Evolutionary conservation across 2,329 filamentous ascomycete genomes (phyloP).

Genomic region (Neurospora crassa): DNA sequence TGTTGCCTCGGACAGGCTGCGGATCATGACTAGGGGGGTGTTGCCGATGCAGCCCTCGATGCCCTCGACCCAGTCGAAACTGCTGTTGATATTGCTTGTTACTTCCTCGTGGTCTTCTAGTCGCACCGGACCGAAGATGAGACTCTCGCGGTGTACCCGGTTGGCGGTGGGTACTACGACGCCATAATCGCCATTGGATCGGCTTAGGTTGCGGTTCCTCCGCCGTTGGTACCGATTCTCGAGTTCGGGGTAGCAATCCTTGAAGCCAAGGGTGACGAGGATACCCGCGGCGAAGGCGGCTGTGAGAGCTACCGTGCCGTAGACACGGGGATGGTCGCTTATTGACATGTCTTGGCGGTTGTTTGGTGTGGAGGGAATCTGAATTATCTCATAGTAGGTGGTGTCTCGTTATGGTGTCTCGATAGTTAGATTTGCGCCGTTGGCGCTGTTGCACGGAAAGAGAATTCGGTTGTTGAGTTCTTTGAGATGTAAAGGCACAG

Average conservation of each 20-base stretch:
- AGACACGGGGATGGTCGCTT: slow-evolving; percentile 50
- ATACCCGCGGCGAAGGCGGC: slow-evolving; percentile 71
- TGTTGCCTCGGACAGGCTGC: slow-evolving; percentile 75
- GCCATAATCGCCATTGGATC: background rate
- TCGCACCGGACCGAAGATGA: slow-evolving; percentile 37
- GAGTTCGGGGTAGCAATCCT: slow-evolving; percentile 69
- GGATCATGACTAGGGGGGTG: slow-evolving; percentile 80
- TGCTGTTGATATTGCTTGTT: slow-evolving; percentile 14
- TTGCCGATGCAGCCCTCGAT: slow-evolving; percentile 90
- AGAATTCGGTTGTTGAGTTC: background rate
- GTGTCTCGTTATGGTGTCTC: slow-evolving; percentile 1
- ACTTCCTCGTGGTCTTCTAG: slow-evolving; percentile 46
- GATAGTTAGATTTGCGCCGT: background rate
- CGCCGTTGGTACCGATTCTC: slow-evolving; percentile 51
- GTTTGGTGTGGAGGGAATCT: background rate
- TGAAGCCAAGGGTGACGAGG: slow-evolving; percentile 65
- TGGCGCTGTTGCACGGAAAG: background rate
- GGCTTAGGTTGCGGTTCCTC: slow-evolving; percentile 19
- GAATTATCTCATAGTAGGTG: slow-evolving; percentile 4
- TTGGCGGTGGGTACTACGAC: background rate
- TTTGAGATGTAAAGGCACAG: background rate
- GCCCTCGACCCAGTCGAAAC: slow-evolving; percentile 53
- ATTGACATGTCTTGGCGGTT: slow-evolving; percentile 39
- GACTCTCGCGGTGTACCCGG: background rate
- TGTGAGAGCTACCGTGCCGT: slow-evolving; percentile 55